These are phyloP conservation scores for Aegilops bicornis DNA, from an alignment of 176 grass and related monocot genomes.

Conservation along the genomic window DNA sequence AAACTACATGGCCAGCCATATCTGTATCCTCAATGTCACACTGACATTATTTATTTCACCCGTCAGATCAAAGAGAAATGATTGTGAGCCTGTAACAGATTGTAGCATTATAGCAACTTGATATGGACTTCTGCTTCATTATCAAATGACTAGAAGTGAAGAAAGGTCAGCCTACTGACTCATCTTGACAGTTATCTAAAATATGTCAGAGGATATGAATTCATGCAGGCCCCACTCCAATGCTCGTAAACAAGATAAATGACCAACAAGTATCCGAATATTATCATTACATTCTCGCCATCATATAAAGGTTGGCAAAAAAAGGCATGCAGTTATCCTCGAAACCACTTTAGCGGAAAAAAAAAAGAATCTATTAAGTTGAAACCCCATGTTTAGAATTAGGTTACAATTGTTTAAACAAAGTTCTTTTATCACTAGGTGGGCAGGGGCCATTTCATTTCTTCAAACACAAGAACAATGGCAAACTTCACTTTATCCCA, in stretches of 20 bases:
- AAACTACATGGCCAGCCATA: not conserved
- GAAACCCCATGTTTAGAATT: conserved; percentile 4
- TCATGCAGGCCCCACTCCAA: not conserved
- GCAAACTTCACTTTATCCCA: not conserved
- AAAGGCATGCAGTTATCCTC: not conserved
- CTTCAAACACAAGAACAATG: conserved; percentile 17
- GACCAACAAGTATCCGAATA: not conserved
- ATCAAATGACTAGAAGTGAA: not conserved
- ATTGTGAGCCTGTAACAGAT: not conserved
- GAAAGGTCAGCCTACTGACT: not conserved
- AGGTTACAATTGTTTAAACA: not conserved
- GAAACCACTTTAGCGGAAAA: conserved; percentile 4
- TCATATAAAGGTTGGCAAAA: conserved; percentile 21
- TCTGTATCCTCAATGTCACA: not conserved
- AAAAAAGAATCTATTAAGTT: conserved; percentile 13
- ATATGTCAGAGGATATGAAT: not conserved
- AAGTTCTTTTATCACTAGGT: not conserved
- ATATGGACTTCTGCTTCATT: not conserved
- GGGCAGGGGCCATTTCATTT: conserved; percentile 6
- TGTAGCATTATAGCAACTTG: not conserved
- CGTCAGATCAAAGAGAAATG: not conserved
- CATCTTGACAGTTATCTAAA: not conserved
- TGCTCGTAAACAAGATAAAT: conserved; percentile 23
- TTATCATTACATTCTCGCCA: conserved; percentile 4
- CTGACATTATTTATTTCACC: not conserved